Evolutionary conservation across 306 rosid genomes (phyloP).

Genomic region (Trichosanthes cucumerina): DNA sequence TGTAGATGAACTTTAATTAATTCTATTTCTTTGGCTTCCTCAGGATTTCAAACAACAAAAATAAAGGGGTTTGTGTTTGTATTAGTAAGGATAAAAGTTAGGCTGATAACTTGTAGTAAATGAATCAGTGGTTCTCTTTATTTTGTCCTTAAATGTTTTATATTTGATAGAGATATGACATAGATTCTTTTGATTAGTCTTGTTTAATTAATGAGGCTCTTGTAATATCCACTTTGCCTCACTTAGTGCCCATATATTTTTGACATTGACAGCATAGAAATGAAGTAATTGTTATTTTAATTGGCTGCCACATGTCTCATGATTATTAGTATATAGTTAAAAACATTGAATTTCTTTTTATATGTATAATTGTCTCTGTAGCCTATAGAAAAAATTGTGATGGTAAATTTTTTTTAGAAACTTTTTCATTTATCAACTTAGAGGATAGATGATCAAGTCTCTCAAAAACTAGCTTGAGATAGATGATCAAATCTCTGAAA

Average conservation of each 20-base stretch:
- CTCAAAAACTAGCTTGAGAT: background rate
- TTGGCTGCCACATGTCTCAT: background rate
- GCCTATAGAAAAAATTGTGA: too few relatives aligned
- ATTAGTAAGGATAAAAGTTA: background rate
- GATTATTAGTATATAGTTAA: background rate
- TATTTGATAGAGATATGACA: background rate
- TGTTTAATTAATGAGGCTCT: background rate
- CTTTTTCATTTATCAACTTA: too few relatives aligned
- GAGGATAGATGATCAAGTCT: background rate
- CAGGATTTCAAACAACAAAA: background rate
- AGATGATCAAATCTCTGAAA: background rate
- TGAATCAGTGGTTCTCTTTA: background rate
- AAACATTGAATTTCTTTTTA: background rate
- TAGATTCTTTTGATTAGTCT: background rate
- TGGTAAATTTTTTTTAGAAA: background rate
- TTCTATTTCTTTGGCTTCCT: background rate
- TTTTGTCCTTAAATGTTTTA: background rate
- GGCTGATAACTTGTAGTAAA: conserved; percentile 1
- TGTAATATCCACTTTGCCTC: conserved; percentile 21
- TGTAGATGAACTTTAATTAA: background rate
- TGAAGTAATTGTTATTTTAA: background rate
- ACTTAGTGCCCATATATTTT: background rate
- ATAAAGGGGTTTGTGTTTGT: background rate
- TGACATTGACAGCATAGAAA: background rate
- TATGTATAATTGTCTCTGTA: background rate